Evolutionary conservation across 148 eudicot species (phyloP).

Genomic region (Cornus controversa): DNA sequence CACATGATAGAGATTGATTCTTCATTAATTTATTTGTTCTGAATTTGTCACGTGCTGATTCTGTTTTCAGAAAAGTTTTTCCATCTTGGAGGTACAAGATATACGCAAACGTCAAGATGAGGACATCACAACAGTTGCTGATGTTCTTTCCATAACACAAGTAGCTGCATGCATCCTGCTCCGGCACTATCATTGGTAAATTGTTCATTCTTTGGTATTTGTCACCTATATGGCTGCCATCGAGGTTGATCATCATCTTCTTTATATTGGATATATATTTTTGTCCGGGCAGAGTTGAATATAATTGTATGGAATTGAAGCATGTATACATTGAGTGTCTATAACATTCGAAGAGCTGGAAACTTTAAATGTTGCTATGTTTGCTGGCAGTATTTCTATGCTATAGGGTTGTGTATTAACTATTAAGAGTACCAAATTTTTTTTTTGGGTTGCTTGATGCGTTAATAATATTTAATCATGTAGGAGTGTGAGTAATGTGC

Average conservation of each 20-base stretch:
- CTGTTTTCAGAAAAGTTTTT: conserved; percentile 44
- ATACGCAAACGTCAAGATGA: conserved; percentile 64
- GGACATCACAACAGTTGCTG: conserved; percentile 51
- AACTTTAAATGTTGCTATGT: background rate
- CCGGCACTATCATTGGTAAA: conserved; percentile 69
- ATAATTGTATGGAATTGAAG: background rate
- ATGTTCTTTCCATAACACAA: conserved; percentile 67
- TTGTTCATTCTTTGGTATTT: background rate
- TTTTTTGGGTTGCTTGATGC: background rate
- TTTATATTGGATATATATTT: background rate
- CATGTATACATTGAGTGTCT: background rate
- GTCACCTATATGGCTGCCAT: background rate
- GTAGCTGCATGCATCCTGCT: conserved; percentile 65
- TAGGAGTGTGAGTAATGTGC: conserved; percentile 67
- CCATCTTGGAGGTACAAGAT: conserved; percentile 53
- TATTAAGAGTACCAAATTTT: background rate
- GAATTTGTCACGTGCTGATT: background rate
- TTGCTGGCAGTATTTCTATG: background rate
- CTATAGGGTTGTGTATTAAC: too few relatives aligned
- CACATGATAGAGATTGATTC: background rate
- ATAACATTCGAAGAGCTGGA: background rate
- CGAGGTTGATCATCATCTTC: background rate
- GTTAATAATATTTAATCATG: background rate
- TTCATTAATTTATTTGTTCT: background rate
- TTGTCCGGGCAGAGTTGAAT: background rate